Evolutionary conservation across 345 rosid genomes (phyloP).

Genomic region (Limnanthes douglasii): DNA sequence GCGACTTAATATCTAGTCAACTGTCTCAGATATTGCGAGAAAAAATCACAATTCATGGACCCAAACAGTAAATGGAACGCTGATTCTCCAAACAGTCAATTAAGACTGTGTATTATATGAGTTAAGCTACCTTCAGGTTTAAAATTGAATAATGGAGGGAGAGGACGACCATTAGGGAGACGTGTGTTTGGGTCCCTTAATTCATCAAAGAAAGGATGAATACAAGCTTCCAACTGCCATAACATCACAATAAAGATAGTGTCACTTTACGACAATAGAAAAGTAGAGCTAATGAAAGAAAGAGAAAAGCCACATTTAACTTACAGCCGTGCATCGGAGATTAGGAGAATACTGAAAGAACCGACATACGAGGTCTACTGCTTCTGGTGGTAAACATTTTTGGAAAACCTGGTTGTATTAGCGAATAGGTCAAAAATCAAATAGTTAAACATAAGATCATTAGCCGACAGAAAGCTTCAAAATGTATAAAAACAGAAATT

Average conservation of each 20-base stretch:
- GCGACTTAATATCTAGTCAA: no score
- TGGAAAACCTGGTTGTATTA: constrained; percentile 58
- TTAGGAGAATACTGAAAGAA: constrained; percentile 63
- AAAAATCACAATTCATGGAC: no score
- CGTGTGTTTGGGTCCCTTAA: constrained; percentile 79
- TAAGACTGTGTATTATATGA: no score
- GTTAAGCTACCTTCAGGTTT: constrained; percentile 47
- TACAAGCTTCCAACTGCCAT: constrained; percentile 74
- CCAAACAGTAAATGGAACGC: no score
- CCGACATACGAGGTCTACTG: constrained; percentile 56
- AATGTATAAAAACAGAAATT: no score
- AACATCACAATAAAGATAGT: neutral
- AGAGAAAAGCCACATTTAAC: constrained; percentile 6
- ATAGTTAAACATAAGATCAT: no score
- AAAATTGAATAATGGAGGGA: constrained; percentile 82
- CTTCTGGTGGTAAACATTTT: constrained; percentile 57
- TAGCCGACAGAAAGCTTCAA: no score
- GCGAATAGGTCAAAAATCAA: no score
- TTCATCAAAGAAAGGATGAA: constrained; percentile 86
- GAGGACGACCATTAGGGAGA: constrained; percentile 88
- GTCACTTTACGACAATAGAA: neutral
- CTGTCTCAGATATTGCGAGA: no score
- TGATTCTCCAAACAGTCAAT: no score
- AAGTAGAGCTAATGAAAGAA: neutral
- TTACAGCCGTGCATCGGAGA: constrained; percentile 61